Base-by-base conservation (phyloP, 2,329 filamentous ascomycete genomes). In the Esteya vermicola region DNA sequence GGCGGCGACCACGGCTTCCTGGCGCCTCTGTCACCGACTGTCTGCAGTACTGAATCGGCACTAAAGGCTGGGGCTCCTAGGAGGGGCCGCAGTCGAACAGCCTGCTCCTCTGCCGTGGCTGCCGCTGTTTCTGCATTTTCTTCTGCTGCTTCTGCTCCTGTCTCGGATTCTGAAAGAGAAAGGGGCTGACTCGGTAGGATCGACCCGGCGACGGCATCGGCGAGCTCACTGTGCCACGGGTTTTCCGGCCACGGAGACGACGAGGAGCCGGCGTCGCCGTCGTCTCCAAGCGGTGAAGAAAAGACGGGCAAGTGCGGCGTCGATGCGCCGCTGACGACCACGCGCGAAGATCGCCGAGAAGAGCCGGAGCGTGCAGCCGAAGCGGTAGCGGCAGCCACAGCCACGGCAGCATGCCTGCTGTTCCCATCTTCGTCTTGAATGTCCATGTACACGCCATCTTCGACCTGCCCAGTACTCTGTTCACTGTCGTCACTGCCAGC, bases 401-500 rank as follows among this genome's bases (percentile, higher is more conserved):
- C n/a, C n/a, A n/a, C n/a, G n/a, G n/a, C n/a, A n/a, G n/a, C n/a
- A n/a, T n/a, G n/a, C n/a, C n/a, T n/a, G n/a, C n/a, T n/a, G n/a
- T n/a, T n/a, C n/a, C n/a, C n/a, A n/a, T n/a, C n/a, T n/a, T n/a
- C n/a, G n/a, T n/a, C n/a, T n/a, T n/a, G n/a, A n/a, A n/a, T n/a
- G n/a, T n/a, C n/a, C n/a, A n/a, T n/a, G n/a, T n/a, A n/a, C n/a
- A n/a, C n/a, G n/a, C n/a, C n/a, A n/a, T 72, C 65, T 16, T 79
- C 77, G 46, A 80, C 75, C 14, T 75, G 64, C 27, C 73, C 72
- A 33, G 76, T 73, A 26, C 21, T 10, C 7, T 25, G 21, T 16
- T 60, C 60, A 28, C 76, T 72, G 4, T 64, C 70, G n/a, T 73
- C 73, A 4, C 72, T 68, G 18, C 70, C 70, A 10, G 67, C 61